Conservation (phyloP, 495 filamentous ascomycete species). For the Lepidopterella palustris region DNA sequence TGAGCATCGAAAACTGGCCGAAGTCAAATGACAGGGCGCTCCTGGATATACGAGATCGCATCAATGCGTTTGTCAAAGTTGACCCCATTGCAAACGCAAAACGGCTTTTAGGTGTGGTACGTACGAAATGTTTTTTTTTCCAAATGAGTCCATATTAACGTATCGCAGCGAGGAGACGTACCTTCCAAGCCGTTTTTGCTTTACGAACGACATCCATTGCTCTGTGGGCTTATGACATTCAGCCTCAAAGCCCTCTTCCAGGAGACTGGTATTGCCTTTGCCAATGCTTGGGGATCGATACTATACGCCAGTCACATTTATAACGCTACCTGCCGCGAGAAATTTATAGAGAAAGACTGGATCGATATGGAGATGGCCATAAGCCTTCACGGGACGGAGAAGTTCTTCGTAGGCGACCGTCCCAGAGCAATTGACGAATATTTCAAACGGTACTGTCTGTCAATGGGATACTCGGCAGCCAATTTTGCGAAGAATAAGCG, state of each 20-base stretch:
- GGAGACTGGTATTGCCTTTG: conserved; percentile 30
- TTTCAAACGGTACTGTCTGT: conserved; percentile 36
- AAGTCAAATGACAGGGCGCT: conserved; percentile 29
- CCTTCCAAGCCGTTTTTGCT: conserved; percentile 20
- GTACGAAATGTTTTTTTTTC: background rate
- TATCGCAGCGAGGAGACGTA: background rate
- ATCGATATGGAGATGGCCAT: conserved; percentile 37
- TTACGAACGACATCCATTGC: conserved; percentile 27
- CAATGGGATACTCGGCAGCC: conserved; percentile 34
- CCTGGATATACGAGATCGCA: conserved; percentile 8
- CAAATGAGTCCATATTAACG: background rate
- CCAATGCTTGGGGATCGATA: conserved; percentile 38
- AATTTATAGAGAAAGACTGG: conserved; percentile 29
- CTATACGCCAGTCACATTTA: conserved; percentile 36
- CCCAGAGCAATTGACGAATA: conserved; percentile 30
- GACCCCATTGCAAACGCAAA: background rate
- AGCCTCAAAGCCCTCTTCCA: conserved; percentile 25
- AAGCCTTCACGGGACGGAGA: conserved; percentile 19
- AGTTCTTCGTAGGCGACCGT: conserved; percentile 33
- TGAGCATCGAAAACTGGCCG: conserved; percentile 36
- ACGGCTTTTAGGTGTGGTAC: background rate
- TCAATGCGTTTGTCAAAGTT: conserved; percentile 27
- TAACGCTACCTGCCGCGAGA: conserved; percentile 33
- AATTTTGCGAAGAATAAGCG: conserved; percentile 27
- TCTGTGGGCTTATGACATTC: conserved; percentile 37